Base-by-base conservation (phyloP, 805 yeast species). In the Lachancea kluyveri region DNA sequence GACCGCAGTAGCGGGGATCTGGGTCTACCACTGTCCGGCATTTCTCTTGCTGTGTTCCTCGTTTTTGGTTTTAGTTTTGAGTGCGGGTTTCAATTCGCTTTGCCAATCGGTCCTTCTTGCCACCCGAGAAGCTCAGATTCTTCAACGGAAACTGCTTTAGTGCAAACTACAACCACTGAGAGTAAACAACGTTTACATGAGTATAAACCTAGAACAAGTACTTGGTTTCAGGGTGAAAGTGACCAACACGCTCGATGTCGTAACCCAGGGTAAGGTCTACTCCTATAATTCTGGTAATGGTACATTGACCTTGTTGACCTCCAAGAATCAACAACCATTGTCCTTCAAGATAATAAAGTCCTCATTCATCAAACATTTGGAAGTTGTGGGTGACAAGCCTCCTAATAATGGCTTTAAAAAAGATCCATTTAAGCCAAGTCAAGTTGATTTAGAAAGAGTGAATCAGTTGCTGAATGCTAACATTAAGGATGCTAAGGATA, bases 251-350 rank as follows among this genome's bases (percentile, higher is more conserved):
- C 59, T 75, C 27, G 85, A 79, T 46, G 65, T 68, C 17, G 62
- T 64, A 6, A 63, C 75, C 31, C 63, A 65, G n/a, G 94, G 92
- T 1, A 60, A 67, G 19, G 67, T 83, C 22, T 78, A 75, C 51
- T 68, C 86, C 7, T 78, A 71, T 51, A 71, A 74, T 36, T 62
- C 77, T 6, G 34, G 66, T 64, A 33, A 59, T 41, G 44, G 42
- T 19, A 52, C 64, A 1, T 41, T 65, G 1, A 57, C 64, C 35
- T 60, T 52, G 6, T 50, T 45, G 27, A 45, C 50, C 3, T 30
- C 41, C 10, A 48, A 39, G 37, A 45, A 49, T 33, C 30, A 43
- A 25, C 28, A 40, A 33, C 42, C 48, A 36, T 35, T 52, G 43
- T 38, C 43, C 20, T 77, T 71, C 53, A 67, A 70, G 37, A 58